These are phyloP conservation scores for Cocos nucifera DNA, from an alignment of 176 grass and related monocot genomes.

Conservation along the genomic window DNA sequence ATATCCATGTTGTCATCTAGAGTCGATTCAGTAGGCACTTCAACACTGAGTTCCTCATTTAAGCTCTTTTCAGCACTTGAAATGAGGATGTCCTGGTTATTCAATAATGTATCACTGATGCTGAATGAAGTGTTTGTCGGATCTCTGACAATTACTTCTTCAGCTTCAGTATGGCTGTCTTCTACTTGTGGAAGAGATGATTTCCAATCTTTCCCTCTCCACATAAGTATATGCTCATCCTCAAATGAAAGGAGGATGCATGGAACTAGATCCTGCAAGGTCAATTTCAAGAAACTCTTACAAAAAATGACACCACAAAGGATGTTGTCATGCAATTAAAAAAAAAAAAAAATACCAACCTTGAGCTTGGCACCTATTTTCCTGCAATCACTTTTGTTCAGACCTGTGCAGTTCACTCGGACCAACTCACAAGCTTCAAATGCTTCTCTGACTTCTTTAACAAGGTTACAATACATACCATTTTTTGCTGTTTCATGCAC, in stretches of 20 bases:
- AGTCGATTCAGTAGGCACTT: background rate
- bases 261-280: constrained; percentile 73
- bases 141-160: background rate
- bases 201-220: constrained; percentile 81
- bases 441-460: constrained; percentile 69
- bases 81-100: constrained; percentile 2
- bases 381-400: constrained; percentile 83
- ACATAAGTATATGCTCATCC: constrained; percentile 90
- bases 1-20: background rate
- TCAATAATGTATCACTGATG: constrained; percentile 5
- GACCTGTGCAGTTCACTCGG: constrained; percentile 58
- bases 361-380: constrained; percentile 90
- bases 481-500: constrained; percentile 59
- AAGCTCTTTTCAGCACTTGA: constrained; percentile 4
- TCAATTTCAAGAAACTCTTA: constrained; percentile 20
- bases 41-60: background rate
- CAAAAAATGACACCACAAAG: no score
- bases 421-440: constrained; percentile 94
- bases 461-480: constrained; percentile 78
- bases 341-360: constrained; percentile 29
- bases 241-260: constrained; percentile 74
- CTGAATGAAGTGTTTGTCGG: constrained; percentile 1
- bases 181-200: constrained; percentile 35
- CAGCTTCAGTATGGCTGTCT: constrained; percentile 26
- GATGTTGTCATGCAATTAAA: background rate